These are phyloP conservation scores for Aristolochia fimbriata DNA, from an alignment of 164 flowering plant genomes.

Conservation along the genomic window DNA sequence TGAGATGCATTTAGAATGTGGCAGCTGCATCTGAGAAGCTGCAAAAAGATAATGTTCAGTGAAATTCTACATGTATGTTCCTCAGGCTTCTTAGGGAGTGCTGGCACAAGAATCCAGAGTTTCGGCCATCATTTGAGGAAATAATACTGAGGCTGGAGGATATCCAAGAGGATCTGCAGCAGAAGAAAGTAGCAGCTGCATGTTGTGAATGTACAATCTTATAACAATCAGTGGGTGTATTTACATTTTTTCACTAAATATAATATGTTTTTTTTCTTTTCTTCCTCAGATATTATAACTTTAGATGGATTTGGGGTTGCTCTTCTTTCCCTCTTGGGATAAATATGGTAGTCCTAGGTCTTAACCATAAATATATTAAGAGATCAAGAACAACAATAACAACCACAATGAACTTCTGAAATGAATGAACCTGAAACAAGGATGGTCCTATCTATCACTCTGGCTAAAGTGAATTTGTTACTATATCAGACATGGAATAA, in stretches of 20 bases:
- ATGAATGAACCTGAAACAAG: too few species aligned
- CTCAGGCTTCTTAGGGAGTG: conserved; percentile 42
- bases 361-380: too few species aligned
- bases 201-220: conserved; percentile 28
- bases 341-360: too few species aligned
- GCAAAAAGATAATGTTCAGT: not conserved
- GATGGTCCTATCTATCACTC: too few species aligned
- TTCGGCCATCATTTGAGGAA: conserved; percentile 42
- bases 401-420: too few species aligned
- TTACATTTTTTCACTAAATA: not conserved
- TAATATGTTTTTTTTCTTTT: not conserved
- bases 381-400: too few species aligned
- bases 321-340: too few species aligned
- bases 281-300: not conserved
- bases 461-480: too few species aligned
- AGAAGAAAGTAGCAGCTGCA: conserved; percentile 7
- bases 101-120: conserved; percentile 57
- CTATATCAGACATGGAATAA: too few species aligned
- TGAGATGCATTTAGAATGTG: not conserved
- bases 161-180: conserved; percentile 25
- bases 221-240: conserved; percentile 3
- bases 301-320: too few species aligned
- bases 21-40: not conserved
- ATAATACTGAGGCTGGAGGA: conserved; percentile 35
- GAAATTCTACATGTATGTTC: not conserved